Percentiles rank a stretch among this genome's conserved stretches.
phyloP scores from a whole-genome alignment of 306 rosid species.

The Citrullus colocynthis region DNA sequence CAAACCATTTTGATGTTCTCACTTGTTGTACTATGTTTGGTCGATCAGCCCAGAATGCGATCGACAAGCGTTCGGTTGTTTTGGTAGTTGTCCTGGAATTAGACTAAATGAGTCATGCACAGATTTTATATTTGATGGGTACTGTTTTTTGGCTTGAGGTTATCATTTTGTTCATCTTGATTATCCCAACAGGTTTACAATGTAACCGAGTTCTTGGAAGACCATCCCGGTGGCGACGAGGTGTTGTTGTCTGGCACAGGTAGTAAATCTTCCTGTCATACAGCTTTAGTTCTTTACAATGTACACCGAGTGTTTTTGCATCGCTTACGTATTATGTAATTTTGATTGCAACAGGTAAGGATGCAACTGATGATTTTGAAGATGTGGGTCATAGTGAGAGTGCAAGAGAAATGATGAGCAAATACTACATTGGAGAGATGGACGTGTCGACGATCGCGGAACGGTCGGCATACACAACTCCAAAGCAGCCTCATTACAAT shows the following conservation, averaged over 20 bases:
- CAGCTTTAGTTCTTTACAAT: neutral
- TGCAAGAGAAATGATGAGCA: conserved; percentile 37
- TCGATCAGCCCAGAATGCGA: neutral
- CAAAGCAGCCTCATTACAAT: conserved; percentile 41
- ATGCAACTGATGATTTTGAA: conserved; percentile 54
- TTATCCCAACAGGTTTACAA: conserved; percentile 29
- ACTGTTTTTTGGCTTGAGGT: neutral
- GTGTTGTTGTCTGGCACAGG: conserved; percentile 41
- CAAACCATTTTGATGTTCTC: neutral
- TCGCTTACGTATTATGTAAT: neutral
- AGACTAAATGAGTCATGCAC: neutral
- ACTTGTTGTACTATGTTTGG: neutral
- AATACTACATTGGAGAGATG: conserved; percentile 30
- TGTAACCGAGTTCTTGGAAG: conserved; percentile 40
- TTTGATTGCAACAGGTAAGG: conserved; percentile 22
- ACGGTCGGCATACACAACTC: conserved; percentile 17
- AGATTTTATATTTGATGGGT: neutral
- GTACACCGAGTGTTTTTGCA: neutral
- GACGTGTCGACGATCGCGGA: conserved; percentile 29
- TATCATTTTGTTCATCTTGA: neutral
- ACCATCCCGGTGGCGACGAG: conserved; percentile 48
- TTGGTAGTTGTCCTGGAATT: neutral
- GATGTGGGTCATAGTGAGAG: conserved; percentile 41
- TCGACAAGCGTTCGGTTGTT: neutral
- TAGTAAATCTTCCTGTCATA: neutral